These are phyloP conservation scores for Leonotis leonurus DNA, from an alignment of 257 asterid species.

Conservation along the genomic window DNA sequence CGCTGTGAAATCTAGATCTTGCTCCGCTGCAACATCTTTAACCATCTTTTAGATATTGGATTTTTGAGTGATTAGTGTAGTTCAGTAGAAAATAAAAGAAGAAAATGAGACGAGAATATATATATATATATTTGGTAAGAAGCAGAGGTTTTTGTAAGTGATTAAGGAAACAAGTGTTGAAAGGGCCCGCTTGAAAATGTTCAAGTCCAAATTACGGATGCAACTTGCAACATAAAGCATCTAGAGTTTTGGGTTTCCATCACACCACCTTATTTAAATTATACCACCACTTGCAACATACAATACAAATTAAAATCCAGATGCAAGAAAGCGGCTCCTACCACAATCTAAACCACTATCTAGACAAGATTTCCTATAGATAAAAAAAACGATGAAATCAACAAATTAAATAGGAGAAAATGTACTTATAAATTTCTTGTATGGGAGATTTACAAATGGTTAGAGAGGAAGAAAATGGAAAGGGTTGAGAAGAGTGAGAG, in stretches of 20 bases:
- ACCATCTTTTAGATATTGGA: slow-evolving; percentile 17
- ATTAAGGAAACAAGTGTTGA: slow-evolving; percentile 41
- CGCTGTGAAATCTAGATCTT: slow-evolving; percentile 19
- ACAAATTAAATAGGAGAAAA: neutral
- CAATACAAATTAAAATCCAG: neutral
- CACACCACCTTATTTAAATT: neutral
- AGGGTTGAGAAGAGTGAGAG: neutral
- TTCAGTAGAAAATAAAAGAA: neutral
- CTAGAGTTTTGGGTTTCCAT: slow-evolving; percentile 19
- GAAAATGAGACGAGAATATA: neutral
- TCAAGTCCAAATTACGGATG: slow-evolving; percentile 18
- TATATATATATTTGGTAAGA: slow-evolving; percentile 18
- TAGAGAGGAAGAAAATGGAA: neutral
- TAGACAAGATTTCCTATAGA: too few species aligned
- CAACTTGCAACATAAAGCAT: slow-evolving; percentile 65
- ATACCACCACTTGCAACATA: slow-evolving; percentile 2
- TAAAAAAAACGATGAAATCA: neutral
- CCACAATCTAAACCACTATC: neutral
- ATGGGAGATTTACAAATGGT: neutral
- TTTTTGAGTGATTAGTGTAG: neutral
- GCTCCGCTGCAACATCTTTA: slow-evolving; percentile 14
- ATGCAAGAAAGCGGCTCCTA: slow-evolving; percentile 35
- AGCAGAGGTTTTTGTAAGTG: slow-evolving; percentile 28
- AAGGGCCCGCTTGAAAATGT: slow-evolving; percentile 31
- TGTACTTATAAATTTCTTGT: neutral